phyloP scores from a whole-genome alignment of 371 early-diverging fungal genomes.

The Coemansia sp. region DNA sequence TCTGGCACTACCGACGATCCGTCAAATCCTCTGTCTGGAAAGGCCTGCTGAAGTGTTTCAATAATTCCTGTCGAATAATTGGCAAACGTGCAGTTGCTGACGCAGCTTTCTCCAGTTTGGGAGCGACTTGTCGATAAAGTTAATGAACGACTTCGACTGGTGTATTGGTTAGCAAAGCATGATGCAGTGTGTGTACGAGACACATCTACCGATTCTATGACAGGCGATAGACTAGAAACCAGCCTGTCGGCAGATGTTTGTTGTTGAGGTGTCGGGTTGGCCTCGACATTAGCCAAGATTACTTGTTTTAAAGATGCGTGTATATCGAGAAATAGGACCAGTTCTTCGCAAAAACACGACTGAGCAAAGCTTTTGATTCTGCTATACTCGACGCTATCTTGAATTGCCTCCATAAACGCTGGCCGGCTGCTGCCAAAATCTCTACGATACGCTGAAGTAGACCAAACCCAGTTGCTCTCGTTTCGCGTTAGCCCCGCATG shows the following conservation, averaged over 20 bases:
- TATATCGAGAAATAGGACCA: constrained; percentile 21
- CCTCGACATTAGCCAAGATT: neutral
- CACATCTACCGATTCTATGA: neutral
- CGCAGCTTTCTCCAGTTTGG: neutral
- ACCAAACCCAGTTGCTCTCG: constrained; percentile 11
- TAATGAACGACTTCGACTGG: neutral
- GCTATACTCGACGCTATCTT: constrained; percentile 15
- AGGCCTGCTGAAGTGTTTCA: constrained; percentile 9
- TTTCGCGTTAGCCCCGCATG: neutral
- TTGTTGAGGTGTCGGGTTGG: neutral
- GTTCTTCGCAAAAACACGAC: constrained; percentile 26
- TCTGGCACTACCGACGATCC: constrained; percentile 16
- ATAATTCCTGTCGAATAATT: constrained; percentile 14
- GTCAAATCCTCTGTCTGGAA: constrained; percentile 13
- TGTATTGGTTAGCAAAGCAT: neutral
- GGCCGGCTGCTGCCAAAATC: constrained; percentile 16
- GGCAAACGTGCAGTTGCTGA: no score
- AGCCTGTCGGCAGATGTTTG: no score
- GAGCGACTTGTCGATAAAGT: neutral
- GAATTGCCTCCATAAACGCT: constrained; percentile 23
- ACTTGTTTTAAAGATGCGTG: constrained; percentile 17
- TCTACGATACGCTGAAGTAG: neutral
- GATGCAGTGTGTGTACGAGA: neutral
- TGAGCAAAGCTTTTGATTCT: constrained; percentile 12
- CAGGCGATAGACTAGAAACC: no score